Base-by-base conservation (phyloP, 2,329 filamentous ascomycete genomes). In the Dactylonectria macrodidyma region DNA sequence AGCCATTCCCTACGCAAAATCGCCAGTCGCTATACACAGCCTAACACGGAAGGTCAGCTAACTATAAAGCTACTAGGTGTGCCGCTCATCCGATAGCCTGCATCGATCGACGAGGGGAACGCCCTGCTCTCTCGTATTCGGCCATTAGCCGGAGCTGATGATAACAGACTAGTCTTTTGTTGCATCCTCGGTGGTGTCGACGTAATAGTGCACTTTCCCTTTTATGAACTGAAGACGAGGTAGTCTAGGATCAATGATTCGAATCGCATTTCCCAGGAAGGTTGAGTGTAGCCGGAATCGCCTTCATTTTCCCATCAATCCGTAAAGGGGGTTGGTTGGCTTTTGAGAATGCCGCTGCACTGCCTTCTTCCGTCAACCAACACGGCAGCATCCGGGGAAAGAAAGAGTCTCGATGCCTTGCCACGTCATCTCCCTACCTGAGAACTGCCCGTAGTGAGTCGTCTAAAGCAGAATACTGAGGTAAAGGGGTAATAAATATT, bases 261-360 rank as follows among this genome's bases (percentile, higher is more conserved):
- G 26, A 51, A 51, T 34, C 48, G 11, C 2, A 50, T 50, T 16
- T 30, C 26, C 48, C 26, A 51, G 14, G 14, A 51, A 34, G 48
- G 26, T 51, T 24, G 7, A 26, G 26, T 33, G 7, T 51, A 51
- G 19, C 26, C 26, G 16, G 33, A 51, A 6, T 34, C 26, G 48
- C 12, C 26, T 51, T 34, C 26, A 19, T 34, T 34, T 51, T 33
- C 14, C 48, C 26, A 51, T 14, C 14, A 51, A 51, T 19, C 48
- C 48, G 48, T 51, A 19, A 19, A 19, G 19, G 19, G 19, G 19
- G 19, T 24, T 1, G 19, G 26, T 34, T 19, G 19, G 16, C 24
- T 51, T 26, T 24, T 51, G 26, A 51, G 24, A 51, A 51, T 51
- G 48, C 48, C 6, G 19, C 48, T 51, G 48, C 48, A 51, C 7